Evolutionary conservation across 2,329 filamentous ascomycete genomes (phyloP).

Genomic region (Daldinia eschscholtzii): DNA sequence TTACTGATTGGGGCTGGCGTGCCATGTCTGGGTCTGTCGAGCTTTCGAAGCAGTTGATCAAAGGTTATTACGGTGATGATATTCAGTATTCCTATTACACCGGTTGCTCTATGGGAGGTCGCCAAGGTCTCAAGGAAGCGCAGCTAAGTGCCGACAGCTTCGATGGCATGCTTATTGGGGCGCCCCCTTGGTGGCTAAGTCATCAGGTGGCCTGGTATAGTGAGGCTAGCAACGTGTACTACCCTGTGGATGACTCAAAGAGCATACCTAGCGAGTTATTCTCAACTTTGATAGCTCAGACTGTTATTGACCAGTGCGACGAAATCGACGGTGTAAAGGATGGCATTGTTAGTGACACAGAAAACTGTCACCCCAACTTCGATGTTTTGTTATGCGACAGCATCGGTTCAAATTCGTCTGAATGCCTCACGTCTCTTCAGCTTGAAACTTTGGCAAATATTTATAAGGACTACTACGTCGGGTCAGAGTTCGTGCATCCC

Average conservation of each 20-base stretch:
- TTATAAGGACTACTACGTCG: slow-evolving; percentile 42
- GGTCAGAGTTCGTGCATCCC: slow-evolving; percentile 30
- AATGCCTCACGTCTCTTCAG: slow-evolving; percentile 60
- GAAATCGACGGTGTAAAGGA: slow-evolving; percentile 57
- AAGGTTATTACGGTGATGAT: slow-evolving; percentile 57
- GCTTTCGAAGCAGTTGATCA: slow-evolving; percentile 58
- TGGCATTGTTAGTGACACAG: slow-evolving; percentile 56
- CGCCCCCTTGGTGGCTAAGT: slow-evolving; percentile 50
- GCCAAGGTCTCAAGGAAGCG: slow-evolving; percentile 64
- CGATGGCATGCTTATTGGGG: slow-evolving; percentile 63
- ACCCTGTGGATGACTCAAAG: slow-evolving; percentile 52
- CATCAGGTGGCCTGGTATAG: slow-evolving; percentile 47
- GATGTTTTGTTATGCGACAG: slow-evolving; percentile 52
- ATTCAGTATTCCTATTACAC: slow-evolving; percentile 62
- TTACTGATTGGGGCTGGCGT: slow-evolving; percentile 45
- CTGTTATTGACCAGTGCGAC: slow-evolving; percentile 58
- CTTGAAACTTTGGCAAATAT: slow-evolving; percentile 58
- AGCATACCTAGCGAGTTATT: slow-evolving; percentile 46
- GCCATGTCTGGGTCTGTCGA: slow-evolving; percentile 52
- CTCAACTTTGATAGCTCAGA: slow-evolving; percentile 54
- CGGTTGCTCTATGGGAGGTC: slow-evolving; percentile 66
- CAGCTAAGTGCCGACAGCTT: slow-evolving; percentile 58
- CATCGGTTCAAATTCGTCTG: slow-evolving; percentile 47
- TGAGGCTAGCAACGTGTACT: slow-evolving; percentile 42
- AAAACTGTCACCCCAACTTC: slow-evolving; percentile 54